phyloP scores from a whole-genome alignment of 306 rosid genomes.

The Corylus heterophylla region DNA sequence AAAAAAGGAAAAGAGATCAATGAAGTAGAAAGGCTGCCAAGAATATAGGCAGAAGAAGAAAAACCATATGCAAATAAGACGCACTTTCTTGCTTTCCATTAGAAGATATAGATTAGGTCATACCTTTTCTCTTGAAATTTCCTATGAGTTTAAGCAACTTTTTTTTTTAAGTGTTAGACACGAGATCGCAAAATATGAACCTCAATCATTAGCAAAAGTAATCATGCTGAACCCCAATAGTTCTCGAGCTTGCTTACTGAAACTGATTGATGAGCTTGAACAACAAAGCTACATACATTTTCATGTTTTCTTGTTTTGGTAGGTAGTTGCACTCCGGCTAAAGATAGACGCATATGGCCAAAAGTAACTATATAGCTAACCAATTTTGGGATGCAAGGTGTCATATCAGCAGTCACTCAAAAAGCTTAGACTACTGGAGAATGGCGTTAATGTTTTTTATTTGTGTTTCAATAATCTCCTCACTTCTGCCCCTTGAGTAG shows the following conservation, averaged over 20 bases:
- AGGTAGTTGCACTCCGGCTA: background rate
- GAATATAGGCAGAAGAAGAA: background rate
- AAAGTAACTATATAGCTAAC: background rate
- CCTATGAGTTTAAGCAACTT: background rate
- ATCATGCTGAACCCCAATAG: background rate
- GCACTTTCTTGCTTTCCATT: background rate
- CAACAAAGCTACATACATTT: background rate
- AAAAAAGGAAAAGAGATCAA: background rate
- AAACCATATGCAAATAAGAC: background rate
- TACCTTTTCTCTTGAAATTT: background rate
- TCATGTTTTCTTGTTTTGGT: background rate
- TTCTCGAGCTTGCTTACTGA: background rate
- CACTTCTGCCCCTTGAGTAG: background rate
- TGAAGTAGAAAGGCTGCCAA: background rate
- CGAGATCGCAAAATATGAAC: background rate
- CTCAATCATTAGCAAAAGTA: background rate
- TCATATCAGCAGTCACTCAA: background rate
- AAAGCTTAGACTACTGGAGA: background rate
- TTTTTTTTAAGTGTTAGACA: background rate
- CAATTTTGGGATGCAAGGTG: background rate
- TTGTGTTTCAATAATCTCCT: background rate
- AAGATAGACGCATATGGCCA: background rate
- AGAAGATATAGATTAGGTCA: background rate
- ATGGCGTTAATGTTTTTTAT: no score
- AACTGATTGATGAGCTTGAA: background rate